A percentile compares a stretch with the other conserved stretches of the same genome.
Conservation (phyloP, 106 monocot genomes). For the Hemerocallis citrina region DNA sequence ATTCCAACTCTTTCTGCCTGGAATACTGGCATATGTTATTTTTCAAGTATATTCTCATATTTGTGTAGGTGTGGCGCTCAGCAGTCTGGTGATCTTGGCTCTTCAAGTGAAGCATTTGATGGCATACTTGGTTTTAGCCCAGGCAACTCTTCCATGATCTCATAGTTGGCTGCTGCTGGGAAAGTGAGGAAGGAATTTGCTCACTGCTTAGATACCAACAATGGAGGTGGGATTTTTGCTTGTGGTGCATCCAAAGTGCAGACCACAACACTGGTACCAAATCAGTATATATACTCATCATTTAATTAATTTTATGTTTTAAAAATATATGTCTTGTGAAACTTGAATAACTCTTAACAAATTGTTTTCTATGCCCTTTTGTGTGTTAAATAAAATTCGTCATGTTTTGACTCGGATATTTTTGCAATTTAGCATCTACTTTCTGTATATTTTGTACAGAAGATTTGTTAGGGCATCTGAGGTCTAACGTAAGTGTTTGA, state of each 20-base stretch:
- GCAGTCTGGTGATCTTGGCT: constrained; percentile 62
- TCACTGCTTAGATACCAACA: constrained; percentile 73
- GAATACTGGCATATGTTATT: too few species aligned
- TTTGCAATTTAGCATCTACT: too few species aligned
- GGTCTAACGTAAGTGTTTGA: too few species aligned
- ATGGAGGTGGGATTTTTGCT: constrained; percentile 85
- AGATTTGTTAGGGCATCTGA: too few species aligned
- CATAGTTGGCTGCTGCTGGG: constrained; percentile 59
- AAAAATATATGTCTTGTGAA: too few species aligned
- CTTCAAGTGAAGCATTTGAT: constrained; percentile 64
- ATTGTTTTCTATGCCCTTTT: too few species aligned
- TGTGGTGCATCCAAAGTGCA: constrained; percentile 75
- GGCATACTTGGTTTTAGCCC: constrained; percentile 89
- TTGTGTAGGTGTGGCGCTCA: constrained; percentile 40
- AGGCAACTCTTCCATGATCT: constrained; percentile 70
- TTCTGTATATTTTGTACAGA: too few species aligned
- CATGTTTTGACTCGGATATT: too few species aligned
- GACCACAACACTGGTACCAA: constrained; percentile 68
- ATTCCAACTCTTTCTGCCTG: too few species aligned
- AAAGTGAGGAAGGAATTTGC: constrained; percentile 78
- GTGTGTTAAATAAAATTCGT: too few species aligned
- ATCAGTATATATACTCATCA: constrained; percentile 62
- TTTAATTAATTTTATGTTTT: too few species aligned
- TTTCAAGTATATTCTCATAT: neutral
- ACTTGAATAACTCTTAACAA: too few species aligned